These are phyloP conservation scores for Trichoderma endophyticum DNA, from an alignment of 2,329 filamentous ascomycete genomes.

Conservation along the genomic window DNA sequence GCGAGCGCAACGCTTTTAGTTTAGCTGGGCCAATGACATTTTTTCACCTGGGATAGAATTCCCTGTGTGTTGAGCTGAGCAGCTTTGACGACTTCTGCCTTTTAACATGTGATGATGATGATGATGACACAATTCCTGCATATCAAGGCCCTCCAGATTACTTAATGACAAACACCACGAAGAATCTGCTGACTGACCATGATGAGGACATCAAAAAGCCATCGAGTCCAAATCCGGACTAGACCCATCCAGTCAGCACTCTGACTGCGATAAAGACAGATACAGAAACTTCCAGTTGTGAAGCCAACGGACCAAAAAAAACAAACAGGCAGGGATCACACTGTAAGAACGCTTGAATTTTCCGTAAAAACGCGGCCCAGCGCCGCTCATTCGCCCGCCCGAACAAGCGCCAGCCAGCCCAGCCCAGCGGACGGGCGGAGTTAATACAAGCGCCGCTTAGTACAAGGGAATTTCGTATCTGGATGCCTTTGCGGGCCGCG, in stretches of 20 bases:
- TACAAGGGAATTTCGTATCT: not conserved
- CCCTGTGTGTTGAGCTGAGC: not conserved
- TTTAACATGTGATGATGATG: not conserved
- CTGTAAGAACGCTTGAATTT: not conserved
- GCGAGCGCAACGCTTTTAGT: not conserved
- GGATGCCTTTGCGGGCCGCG: not conserved
- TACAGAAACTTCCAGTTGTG: too few species aligned
- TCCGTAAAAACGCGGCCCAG: not conserved
- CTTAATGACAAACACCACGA: not conserved
- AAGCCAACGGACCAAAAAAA: not conserved
- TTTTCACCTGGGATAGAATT: constrained; percentile 3
- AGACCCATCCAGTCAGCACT: not conserved
- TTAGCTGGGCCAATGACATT: constrained; percentile 10
- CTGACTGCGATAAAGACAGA: not conserved
- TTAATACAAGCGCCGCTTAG: not conserved
- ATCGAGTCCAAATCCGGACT: not conserved
- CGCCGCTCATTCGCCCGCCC: not conserved
- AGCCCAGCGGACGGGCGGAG: not conserved
- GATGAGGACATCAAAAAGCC: not conserved
- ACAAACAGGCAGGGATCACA: not conserved
- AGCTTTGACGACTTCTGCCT: not conserved
- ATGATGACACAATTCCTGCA: not conserved
- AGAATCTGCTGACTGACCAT: not conserved
- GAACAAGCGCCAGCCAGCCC: not conserved
- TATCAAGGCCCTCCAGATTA: not conserved